These are phyloP conservation scores for Saturnispora dispora DNA, from an alignment of 805 yeast species.

Conservation along the genomic window DNA sequence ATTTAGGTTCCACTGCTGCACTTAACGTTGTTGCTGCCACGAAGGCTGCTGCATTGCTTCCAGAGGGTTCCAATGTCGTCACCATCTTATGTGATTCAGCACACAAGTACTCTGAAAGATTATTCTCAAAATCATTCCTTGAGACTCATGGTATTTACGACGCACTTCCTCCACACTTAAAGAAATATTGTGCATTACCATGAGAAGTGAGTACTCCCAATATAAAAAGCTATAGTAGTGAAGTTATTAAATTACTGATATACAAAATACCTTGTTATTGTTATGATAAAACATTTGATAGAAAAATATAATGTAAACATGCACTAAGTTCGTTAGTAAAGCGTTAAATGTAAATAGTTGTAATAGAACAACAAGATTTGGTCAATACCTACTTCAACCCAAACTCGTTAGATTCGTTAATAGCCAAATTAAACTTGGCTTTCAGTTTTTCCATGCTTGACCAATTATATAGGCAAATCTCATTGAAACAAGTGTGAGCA, in stretches of 20 bases:
- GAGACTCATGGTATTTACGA: conserved; percentile 56
- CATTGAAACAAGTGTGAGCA: conserved; percentile 94
- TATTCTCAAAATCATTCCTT: conserved; percentile 74
- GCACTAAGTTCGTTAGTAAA: background rate
- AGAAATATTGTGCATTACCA: conserved; percentile 52
- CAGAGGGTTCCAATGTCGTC: conserved; percentile 73
- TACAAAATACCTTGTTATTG: background rate
- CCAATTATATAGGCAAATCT: conserved; percentile 69
- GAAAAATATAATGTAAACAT: background rate
- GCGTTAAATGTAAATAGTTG: too few species aligned
- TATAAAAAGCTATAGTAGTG: background rate
- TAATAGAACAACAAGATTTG: too few species aligned
- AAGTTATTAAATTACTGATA: too few species aligned
- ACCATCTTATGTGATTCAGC: conserved; percentile 89
- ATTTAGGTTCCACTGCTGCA: conserved; percentile 85
- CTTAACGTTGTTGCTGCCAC: conserved; percentile 86
- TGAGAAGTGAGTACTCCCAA: conserved; percentile 9
- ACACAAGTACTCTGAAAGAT: conserved; percentile 75
- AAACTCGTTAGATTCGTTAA: conserved; percentile 78
- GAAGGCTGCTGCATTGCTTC: conserved; percentile 63
- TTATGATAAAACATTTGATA: background rate
- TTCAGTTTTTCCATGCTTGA: conserved; percentile 42
- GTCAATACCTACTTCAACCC: conserved; percentile 31
- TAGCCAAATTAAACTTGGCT: conserved; percentile 55
- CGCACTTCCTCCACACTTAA: conserved; percentile 60